Evolutionary conservation across 257 asterid genomes (phyloP).

Genomic region (Cordia subcordata): DNA sequence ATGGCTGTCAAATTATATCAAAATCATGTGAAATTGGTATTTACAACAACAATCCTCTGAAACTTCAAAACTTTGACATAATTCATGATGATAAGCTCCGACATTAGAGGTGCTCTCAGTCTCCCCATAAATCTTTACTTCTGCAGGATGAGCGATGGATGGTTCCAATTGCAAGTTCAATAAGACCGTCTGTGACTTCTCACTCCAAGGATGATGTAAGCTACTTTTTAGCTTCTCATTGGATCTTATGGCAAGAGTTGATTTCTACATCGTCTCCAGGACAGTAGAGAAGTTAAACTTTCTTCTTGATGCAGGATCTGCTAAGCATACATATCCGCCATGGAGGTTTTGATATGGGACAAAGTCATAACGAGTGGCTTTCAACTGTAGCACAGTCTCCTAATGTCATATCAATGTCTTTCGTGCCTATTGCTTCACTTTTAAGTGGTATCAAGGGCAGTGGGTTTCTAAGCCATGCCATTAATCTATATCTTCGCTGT

Average conservation of each 20-base stretch:
- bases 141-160: conserved; percentile 52
- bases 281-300: background rate
- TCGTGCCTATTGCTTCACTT: conserved; percentile 87
- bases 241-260: no score
- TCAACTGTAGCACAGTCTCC: conserved; percentile 80
- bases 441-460: conserved; percentile 78
- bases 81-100: no score
- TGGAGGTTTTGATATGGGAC: conserved; percentile 76
- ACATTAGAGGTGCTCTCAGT: no score
- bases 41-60: no score
- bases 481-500: conserved; percentile 87
- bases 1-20: no score
- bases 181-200: conserved; percentile 57
- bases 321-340: conserved; percentile 63
- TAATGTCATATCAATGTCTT: conserved; percentile 84
- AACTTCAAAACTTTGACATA: no score
- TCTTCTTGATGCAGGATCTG: conserved; percentile 52
- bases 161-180: conserved; percentile 49
- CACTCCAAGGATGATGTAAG: conserved; percentile 73
- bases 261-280: background rate
- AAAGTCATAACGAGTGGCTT: conserved; percentile 88
- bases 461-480: conserved; percentile 87
- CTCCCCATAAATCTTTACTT: background rate
- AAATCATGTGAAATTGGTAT: no score
- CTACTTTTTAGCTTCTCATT: background rate